Evolutionary conservation across 2,329 filamentous ascomycete genomes (phyloP).

Genomic region (Myriosclerotinia curreyana): DNA sequence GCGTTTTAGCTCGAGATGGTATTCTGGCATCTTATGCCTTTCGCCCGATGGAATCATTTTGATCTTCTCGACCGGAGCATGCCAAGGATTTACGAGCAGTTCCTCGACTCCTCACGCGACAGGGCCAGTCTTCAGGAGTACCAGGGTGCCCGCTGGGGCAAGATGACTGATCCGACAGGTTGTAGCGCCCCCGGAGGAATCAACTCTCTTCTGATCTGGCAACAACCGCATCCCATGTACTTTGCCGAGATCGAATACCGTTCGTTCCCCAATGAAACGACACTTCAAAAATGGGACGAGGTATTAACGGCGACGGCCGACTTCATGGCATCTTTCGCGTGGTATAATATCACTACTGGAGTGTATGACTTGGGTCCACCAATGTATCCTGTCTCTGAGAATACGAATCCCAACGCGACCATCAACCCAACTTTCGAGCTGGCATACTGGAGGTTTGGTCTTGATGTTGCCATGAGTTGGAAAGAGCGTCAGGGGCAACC

Average conservation of each 20-base stretch:
- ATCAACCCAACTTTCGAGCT: conserved; percentile 59
- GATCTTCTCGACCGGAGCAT: conserved; percentile 42
- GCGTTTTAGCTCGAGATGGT: conserved; percentile 41
- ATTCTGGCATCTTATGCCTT: conserved; percentile 45
- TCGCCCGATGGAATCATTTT: conserved; percentile 43
- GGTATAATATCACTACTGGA: conserved; percentile 49
- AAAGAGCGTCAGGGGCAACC: conserved; percentile 47
- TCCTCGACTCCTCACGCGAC: conserved; percentile 38
- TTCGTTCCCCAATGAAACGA: conserved; percentile 44
- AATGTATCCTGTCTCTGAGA: conserved; percentile 54
- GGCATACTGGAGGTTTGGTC: conserved; percentile 59
- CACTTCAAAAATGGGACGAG: conserved; percentile 51
- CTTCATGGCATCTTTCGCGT: conserved; percentile 59
- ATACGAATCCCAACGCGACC: conserved; percentile 55
- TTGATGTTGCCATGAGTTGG: conserved; percentile 54
- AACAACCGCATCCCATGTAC: conserved; percentile 59
- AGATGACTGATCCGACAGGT: conserved; percentile 57
- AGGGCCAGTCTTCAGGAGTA: conserved; percentile 40
- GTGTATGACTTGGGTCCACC: conserved; percentile 54
- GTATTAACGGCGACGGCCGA: conserved; percentile 52
- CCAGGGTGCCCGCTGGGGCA: conserved; percentile 46
- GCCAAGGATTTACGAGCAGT: conserved; percentile 40
- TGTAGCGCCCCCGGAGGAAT: conserved; percentile 57
- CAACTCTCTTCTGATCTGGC: conserved; percentile 60
- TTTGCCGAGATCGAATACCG: conserved; percentile 57